These are phyloP conservation scores for Talaromyces sp. DNA, from an alignment of 2,329 filamentous ascomycete genomes.

Conservation along the genomic window DNA sequence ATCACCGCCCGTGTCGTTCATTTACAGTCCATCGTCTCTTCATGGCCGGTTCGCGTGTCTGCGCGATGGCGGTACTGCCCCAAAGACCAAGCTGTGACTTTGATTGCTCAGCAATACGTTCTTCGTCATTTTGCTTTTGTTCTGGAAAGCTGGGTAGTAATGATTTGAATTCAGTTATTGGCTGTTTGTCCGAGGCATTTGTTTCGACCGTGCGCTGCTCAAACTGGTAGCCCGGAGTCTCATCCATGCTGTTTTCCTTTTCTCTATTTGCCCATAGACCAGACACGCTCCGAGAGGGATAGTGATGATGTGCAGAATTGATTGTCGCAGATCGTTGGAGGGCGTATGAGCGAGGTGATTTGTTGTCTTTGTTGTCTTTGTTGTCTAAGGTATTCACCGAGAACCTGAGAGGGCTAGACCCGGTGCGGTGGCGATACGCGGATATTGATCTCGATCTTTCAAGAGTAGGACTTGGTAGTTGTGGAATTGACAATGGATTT, in stretches of 20 bases:
- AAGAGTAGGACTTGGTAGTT: constrained; percentile 23
- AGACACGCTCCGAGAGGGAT: constrained; percentile 22
- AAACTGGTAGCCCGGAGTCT: constrained; percentile 19
- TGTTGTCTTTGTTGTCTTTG: constrained; percentile 19
- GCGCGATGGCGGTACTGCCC: constrained; percentile 31
- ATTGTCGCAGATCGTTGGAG: constrained; percentile 17
- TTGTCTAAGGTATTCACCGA: constrained; percentile 20
- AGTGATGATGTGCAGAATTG: constrained; percentile 17
- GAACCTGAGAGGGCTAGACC: constrained; percentile 17
- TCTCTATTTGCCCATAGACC: constrained; percentile 36
- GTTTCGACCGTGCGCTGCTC: background rate
- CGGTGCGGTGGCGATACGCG: constrained; percentile 32
- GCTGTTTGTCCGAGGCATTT: background rate
- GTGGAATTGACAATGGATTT: constrained; percentile 29
- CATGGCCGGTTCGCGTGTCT: constrained; percentile 27
- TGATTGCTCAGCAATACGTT: constrained; percentile 3
- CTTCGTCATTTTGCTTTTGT: background rate
- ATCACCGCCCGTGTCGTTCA: constrained; percentile 22
- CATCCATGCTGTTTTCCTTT: constrained; percentile 2
- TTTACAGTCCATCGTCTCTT: constrained; percentile 40
- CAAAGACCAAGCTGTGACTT: constrained; percentile 37
- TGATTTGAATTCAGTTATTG: constrained; percentile 21
- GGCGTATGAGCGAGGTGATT: background rate
- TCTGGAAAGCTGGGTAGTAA: constrained; percentile 1
- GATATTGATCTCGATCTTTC: constrained; percentile 26